phyloP scores from a whole-genome alignment of 768 basidiomycete species.

The Boletus rubescentipes region DNA sequence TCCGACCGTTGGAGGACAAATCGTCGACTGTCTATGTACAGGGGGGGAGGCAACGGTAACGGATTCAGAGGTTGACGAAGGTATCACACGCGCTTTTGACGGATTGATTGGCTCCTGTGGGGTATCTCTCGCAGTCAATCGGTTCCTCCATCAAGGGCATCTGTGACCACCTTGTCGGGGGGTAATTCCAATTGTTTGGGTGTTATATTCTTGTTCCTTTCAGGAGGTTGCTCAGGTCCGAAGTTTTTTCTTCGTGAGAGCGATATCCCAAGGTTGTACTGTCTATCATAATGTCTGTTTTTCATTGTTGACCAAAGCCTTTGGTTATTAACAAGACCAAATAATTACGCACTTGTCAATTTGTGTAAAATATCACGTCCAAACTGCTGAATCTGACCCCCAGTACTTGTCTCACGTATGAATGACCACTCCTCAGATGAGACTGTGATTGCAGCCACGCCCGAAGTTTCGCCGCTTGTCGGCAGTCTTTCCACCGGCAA shows the following conservation, averaged over 20 bases:
- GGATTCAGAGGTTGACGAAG: not conserved
- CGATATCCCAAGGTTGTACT: not conserved
- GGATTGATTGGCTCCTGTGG: not conserved
- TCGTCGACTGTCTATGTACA: not conserved
- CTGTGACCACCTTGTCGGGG: not conserved
- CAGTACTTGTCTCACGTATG: slow-evolving; percentile 10
- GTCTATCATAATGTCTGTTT: slow-evolving; percentile 3
- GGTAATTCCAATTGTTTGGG: not conserved
- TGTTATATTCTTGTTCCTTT: not conserved
- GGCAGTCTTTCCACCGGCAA: slow-evolving; percentile 39
- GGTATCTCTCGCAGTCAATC: slow-evolving; percentile 3
- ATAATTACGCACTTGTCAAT: slow-evolving; percentile 10
- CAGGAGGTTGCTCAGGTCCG: not conserved
- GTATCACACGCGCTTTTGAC: not conserved
- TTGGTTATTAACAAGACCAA: slow-evolving; percentile 20
- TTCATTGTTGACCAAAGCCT: slow-evolving; percentile 14
- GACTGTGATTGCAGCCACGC: slow-evolving; percentile 13
- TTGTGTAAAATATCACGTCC: not conserved
- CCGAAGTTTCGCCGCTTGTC: slow-evolving; percentile 38
- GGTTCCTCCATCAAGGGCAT: not conserved
- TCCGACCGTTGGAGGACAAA: not conserved
- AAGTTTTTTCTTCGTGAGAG: not conserved
- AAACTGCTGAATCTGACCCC: not conserved
- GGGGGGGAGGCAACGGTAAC: too few species aligned
- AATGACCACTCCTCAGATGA: slow-evolving; percentile 3